Base-by-base conservation (phyloP, 108 stramenopile species). In the Thalassiosira profunda region DNA sequence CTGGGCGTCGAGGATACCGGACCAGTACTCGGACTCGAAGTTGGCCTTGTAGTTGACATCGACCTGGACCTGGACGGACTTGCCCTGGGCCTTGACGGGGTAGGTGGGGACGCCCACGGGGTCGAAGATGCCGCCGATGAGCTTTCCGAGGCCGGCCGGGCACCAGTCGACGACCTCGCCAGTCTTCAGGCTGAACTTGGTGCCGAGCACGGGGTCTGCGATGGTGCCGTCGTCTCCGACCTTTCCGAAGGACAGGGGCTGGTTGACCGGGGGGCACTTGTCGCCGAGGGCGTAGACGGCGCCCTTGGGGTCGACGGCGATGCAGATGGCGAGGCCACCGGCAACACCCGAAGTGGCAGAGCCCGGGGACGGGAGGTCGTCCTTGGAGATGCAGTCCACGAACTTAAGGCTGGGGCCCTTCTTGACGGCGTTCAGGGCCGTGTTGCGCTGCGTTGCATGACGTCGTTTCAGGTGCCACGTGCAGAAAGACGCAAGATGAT, bases 11-110 rank as follows among this genome's bases (percentile, higher is more conserved):
- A 98, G 91, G 54, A 97, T 73, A 63, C 98, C 98, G 43, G 87
- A 69, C 98, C 98, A 98, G 95, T 97, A 98, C 52, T 94, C 81
- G 47, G 92, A 77, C 86, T 98, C 98, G 84, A 98, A 98, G 89
- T 94, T 93, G 54, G 83, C 67, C 94, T 98, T 98, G 66, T 92
- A 90, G 92, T 98, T 98, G 63, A 96, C 93, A 96, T 98, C 97
- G 46, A 98, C 93, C 70, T 97, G 95, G 41, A 97, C 98, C 65
- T 96, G 79, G 48, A 98, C 85, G 75, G 49, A 70, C 74, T 85
- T 84, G 35, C 91, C 91, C 67, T 78, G 66, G 25, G 92, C 91
- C 84, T 93, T 91, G 65, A 98, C 97, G 40, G 93, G 93, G 93
- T 90, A 96, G 33, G 92, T 89, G 46, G 96, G 95, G 66, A 98